Evolutionary conservation across 768 basidiomycete genomes (phyloP).

Genomic region (Hortiboletus campestris): DNA sequence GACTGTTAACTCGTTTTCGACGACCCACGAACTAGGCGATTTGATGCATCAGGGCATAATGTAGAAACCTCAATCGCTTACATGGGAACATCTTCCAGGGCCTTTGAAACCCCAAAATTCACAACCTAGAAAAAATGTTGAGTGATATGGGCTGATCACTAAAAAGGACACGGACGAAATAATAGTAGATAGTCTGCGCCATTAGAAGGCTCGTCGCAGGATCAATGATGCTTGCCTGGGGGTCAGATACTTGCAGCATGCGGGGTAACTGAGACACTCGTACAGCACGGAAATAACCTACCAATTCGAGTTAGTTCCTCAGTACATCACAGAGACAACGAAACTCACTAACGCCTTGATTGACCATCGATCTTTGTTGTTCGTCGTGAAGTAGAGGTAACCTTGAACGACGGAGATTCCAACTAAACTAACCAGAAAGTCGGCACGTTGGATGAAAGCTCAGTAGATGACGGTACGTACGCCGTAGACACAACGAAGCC

Average conservation of each 20-base stretch:
- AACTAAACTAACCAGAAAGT: slow-evolving; percentile 10
- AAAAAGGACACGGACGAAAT: slow-evolving; percentile 13
- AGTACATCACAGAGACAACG: background rate
- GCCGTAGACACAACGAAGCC: slow-evolving; percentile 17
- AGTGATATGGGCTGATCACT: background rate
- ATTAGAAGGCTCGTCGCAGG: slow-evolving; percentile 17
- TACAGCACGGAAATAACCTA: slow-evolving; percentile 18
- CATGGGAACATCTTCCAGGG: slow-evolving; percentile 5
- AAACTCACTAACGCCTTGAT: slow-evolving; percentile 16
- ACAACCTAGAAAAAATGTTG: slow-evolving; percentile 1
- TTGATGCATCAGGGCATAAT: background rate
- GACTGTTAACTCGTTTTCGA: slow-evolving; percentile 15
- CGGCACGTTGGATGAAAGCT: background rate
- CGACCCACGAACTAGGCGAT: slow-evolving; percentile 13
- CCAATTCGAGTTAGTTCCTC: background rate
- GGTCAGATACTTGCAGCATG: background rate
- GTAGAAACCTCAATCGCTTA: background rate
- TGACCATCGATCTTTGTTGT: slow-evolving; percentile 12
- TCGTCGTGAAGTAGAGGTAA: slow-evolving; percentile 16
- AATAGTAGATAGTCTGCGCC: slow-evolving; percentile 17
- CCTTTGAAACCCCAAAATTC: slow-evolving; percentile 13
- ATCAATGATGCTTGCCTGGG: slow-evolving; percentile 12
- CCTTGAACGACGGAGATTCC: slow-evolving; percentile 22
- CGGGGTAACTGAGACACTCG: background rate
- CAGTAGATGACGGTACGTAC: slow-evolving; percentile 2